Conservation (phyloP, 2,329 filamentous ascomycete species). For the Alternaria sp. region DNA sequence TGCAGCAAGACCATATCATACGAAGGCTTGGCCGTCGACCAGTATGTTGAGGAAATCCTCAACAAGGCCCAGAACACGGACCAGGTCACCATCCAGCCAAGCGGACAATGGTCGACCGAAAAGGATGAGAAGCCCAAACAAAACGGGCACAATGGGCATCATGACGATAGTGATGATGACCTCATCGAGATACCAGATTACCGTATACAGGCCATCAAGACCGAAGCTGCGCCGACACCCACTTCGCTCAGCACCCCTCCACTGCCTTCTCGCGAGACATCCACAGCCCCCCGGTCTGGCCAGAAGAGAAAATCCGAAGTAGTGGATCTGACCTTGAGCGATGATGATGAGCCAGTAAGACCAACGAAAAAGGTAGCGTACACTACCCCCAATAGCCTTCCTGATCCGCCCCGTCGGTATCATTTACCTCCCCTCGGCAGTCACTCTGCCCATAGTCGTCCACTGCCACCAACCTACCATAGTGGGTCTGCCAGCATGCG, state of each 20-base stretch:
- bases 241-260: conserved; percentile 53
- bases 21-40: conserved; percentile 83
- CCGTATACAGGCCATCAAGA: conserved; percentile 50
- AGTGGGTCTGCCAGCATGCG: conserved; percentile 20
- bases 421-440: conserved; percentile 29
- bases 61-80: conserved; percentile 74
- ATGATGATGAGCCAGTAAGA: conserved; percentile 53
- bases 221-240: conserved; percentile 46
- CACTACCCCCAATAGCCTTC: conserved; percentile 45
- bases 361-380: conserved; percentile 51
- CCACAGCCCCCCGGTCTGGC: conserved; percentile 42
- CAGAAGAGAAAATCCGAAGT: conserved; percentile 55
- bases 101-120: conserved; percentile 74
- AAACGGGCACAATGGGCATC: conserved; percentile 45
- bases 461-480: conserved; percentile 21
- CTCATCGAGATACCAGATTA: conserved; percentile 53
- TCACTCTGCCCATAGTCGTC: conserved; percentile 23
- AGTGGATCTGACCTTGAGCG: conserved; percentile 57
- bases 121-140: conserved; percentile 46
- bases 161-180: conserved; percentile 54
- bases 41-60: conserved; percentile 91
- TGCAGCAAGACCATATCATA: conserved; percentile 86
- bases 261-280: conserved; percentile 53
- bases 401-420: conserved; percentile 40
- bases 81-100: conserved; percentile 87